Percentiles rank a stretch among this genome's conserved stretches.
These are phyloP conservation scores for Pelargonium fulgidum DNA, from an alignment of 441 rosid species.

Conservation along the genomic window DNA sequence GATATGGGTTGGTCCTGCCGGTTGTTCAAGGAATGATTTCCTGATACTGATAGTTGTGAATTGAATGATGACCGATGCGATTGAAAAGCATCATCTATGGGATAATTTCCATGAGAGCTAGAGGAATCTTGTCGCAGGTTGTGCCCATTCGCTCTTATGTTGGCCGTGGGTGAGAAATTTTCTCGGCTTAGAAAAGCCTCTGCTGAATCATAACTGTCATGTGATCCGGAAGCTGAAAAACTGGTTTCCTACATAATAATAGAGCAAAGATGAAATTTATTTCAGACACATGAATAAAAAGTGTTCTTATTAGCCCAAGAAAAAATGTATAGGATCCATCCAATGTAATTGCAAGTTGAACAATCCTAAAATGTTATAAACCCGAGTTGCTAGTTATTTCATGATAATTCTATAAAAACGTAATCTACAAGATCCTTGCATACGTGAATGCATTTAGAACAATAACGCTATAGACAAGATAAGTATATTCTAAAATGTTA, in stretches of 20 bases:
- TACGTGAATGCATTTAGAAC: neutral
- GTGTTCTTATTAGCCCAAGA: neutral
- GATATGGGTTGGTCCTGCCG: conserved; percentile 22
- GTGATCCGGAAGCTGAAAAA: conserved; percentile 32
- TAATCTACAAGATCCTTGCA: neutral
- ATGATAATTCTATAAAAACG: too few relatives aligned
- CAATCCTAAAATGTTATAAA: too few relatives aligned
- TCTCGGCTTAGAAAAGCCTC: conserved; percentile 26
- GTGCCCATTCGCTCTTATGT: conserved; percentile 14
- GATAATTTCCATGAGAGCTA: conserved; percentile 19
- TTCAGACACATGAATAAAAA: neutral
- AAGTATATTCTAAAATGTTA: too few relatives aligned
- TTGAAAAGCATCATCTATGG: conserved; percentile 25
- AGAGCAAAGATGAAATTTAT: conserved; percentile 1
- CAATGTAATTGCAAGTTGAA: too few relatives aligned
- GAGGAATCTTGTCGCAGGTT: conserved; percentile 25
- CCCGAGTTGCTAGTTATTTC: too few relatives aligned
- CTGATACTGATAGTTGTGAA: conserved; percentile 25
- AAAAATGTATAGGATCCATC: neutral
- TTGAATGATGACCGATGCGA: conserved; percentile 26
- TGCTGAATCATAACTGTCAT: conserved; percentile 33
- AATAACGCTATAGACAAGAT: neutral
- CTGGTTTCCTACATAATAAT: conserved; percentile 29
- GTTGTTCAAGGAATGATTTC: conserved; percentile 23
- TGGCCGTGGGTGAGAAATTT: conserved; percentile 15